Evolutionary conservation across 2,329 filamentous ascomycete species (phyloP), one percentile per base, ranked within the genome.

Genomic region (Dactylellina drechsleri): DNA sequence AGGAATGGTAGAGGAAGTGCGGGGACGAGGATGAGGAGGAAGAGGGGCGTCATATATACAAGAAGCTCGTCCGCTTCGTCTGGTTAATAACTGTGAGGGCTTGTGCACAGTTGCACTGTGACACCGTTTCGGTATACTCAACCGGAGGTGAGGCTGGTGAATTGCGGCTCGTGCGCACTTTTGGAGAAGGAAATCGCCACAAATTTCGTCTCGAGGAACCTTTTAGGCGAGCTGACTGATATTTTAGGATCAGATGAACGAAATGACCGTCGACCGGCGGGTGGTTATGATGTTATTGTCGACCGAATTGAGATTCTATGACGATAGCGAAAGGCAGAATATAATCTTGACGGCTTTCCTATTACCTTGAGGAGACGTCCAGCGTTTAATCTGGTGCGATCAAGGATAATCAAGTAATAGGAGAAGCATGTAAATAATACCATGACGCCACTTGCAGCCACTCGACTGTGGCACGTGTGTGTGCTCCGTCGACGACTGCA

Each of bases 1-100:
- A 23, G 72, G 72, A 16, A 76, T 56, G 41, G 60, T 57, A 49
- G 72, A 68, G n/a, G 72, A 76, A 45, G 72, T 76, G 61, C 62
- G 70, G 70, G 70, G 68, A 73, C 16, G 68, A 36, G 43, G 53
- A 12, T 15, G 36, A 56, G 31, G 41, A 41, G 41, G 68, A 36
- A 28, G 60, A 5, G 20, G 36, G 50, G 57, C 49, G 66, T 47
- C 66, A 70, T 70, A 36, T 36, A 36, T 36, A n/a, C n/a, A 49
- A 61, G 53, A 56, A 31, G 58, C 15, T 45, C 57, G n/a, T 36
- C 7, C 41, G 45, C 26, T 23, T 61, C 43, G 56, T 47, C 66
- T 59, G 28, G 53, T 59, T 65, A 54, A 18, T 60, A 54, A 56
- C 6, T 36, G 31, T 36, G 53, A 57, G 57, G 57, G 54, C 20